Conservation (phyloP, 1,284 basidiomycete species). For the Puccinia sorghi region DNA sequence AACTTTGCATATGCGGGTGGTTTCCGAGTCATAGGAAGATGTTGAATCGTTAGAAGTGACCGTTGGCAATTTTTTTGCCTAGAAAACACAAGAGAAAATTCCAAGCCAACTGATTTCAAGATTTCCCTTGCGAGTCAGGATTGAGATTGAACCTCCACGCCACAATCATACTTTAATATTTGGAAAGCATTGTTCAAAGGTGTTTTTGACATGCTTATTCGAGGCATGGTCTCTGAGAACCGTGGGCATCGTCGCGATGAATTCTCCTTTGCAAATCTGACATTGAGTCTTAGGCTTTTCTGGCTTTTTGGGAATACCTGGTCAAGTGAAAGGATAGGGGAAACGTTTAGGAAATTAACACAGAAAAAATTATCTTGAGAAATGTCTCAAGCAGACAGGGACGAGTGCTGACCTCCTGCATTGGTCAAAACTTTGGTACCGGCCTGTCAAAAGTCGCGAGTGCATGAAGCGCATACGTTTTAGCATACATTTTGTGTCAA, state of each 20-base stretch:
- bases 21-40: too few species aligned
- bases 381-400: background rate
- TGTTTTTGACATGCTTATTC: constrained; percentile 42
- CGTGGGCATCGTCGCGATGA: constrained; percentile 47
- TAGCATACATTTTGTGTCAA: background rate
- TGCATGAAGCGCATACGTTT: background rate
- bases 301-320: constrained; percentile 46
- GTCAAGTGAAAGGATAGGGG: background rate
- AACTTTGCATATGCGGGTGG: too few species aligned
- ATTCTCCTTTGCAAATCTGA: constrained; percentile 46
- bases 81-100: too few species aligned
- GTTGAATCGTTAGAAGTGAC: background rate
- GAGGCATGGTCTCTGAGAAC: constrained; percentile 43
- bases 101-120: background rate
- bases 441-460: constrained; percentile 18
- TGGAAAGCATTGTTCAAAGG: constrained; percentile 46
- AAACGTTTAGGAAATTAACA: background rate
- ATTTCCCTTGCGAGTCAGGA: background rate
- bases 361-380: background rate
- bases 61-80: too few species aligned
- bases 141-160: background rate
- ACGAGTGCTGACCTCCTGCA: constrained; percentile 29
- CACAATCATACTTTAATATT: background rate
- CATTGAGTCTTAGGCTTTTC: constrained; percentile 47
- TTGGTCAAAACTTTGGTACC: constrained; percentile 39